Base-by-base conservation (phyloP, 345 rosid species). In the Noccaea caerulescens region DNA sequence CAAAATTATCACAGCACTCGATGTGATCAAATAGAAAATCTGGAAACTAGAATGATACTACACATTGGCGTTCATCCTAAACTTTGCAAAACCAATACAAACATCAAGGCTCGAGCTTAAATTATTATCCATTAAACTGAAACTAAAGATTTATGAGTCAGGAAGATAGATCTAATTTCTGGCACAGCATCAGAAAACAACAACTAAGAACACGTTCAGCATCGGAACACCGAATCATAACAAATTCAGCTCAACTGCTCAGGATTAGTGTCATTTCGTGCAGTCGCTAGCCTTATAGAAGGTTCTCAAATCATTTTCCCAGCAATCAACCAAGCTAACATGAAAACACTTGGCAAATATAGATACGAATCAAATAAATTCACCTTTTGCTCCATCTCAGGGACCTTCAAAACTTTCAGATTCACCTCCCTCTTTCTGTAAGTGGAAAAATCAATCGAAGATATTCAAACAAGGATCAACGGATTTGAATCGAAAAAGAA, bases 301-400 rank as follows among this genome's bases (percentile, higher is more conserved):
- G 16, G 3, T 45, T 53, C 0, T 36, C 1, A 12, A 18, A 45
- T 44, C 6, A 4, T 6, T 54, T 45, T 11, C 33, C 9, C 5
- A 52, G 7, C 3, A 72, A 58, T 20, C 33, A 43, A 16, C 12
- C 34, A 58, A 69, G 11, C 27, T 2, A 44, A 3, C 14, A 68
- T 0, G 43, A 11, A 36, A 20, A 57, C 7, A 64, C 14, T 8
- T 25, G 3, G n/a, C 4, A 54, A 4, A 55, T 11, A 23, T 4
- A 46, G 30, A 64, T 39, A 70, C n/a, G 72, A 64, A 71, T 77
- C 52, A 50, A 66, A 63, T 57, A 52, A 71, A 66, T 30, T 77
- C 58, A 91, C 99, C 98, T 91, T 94, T 78, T 91, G 99, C 73
- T 94, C 99, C 58, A 94, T 94, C 81, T 94, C 98, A 1, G 99